Evolutionary conservation across 2,329 filamentous ascomycete genomes (phyloP), one percentile per base, ranked within the genome.

Genomic region (Ascochyta fabae): DNA sequence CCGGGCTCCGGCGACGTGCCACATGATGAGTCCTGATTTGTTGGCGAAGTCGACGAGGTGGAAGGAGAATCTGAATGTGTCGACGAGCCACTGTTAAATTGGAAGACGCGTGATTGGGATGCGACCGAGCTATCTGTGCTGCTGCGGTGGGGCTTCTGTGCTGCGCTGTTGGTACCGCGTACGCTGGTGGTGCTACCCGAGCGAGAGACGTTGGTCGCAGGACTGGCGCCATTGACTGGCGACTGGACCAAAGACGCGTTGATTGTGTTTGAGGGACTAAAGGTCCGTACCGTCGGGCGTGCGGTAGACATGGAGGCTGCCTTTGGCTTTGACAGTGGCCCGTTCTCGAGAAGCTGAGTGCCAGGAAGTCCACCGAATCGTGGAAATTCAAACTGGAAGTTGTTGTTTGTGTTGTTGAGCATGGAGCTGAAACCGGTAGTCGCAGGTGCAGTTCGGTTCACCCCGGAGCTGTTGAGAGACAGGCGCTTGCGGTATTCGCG

Each of bases 301-400:
- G 55, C 56, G 38, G 66, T 70, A 2, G 71, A 65, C 4, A 60
- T 54, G 3, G 69, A 66, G 3, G 63, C 47, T 5, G 62, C 50
- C 52, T 75, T 75, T 24, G 64, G 68, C 64, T 67, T 70, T 29
- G 66, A 68, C 12, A 77, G 62, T 8, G 78, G 72, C n/a, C 77
- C 74, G 52, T 80, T 81, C 57, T 76, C 81, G 57, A 85, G 80
- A 12, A 85, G 77, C 58, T 83, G 81, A 4, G 79, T 76, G 26
- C 79, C 80, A 19, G 85, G 53, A 12, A 56, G 83, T 56, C 87
- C 84, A 42, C 95, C 95, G 69, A 99, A 98, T 72, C 90, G 93
- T 62, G 95, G 94, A 62, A 98, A 98, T 65, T 98, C 94, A 66
- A 99, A 98, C 64, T 94, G 88, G 72, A 98, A 98, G 72, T 89